These are phyloP conservation scores for Lignosus rhinocerotis DNA, from an alignment of 1,284 basidiomycete species.

Conservation along the genomic window DNA sequence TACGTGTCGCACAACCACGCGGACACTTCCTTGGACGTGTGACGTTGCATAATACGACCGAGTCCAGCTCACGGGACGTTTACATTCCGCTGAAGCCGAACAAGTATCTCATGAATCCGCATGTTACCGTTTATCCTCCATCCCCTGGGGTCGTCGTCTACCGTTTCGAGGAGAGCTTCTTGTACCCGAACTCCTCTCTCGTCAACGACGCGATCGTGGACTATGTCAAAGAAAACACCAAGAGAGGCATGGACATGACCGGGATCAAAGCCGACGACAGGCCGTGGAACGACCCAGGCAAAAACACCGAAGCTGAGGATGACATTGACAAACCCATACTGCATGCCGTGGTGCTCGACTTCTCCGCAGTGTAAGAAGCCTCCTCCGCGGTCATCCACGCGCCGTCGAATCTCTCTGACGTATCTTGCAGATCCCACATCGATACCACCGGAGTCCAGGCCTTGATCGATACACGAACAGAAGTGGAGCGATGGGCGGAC, in stretches of 20 bases:
- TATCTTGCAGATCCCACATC: slow-evolving; percentile 57
- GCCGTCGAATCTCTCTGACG: background rate
- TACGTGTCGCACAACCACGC: slow-evolving; percentile 89
- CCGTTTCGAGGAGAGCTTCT: slow-evolving; percentile 89
- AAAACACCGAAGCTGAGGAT: slow-evolving; percentile 41
- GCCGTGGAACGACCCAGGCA: slow-evolving; percentile 91
- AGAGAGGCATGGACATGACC: slow-evolving; percentile 74
- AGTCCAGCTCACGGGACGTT: slow-evolving; percentile 59
- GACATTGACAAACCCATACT: slow-evolving; percentile 67
- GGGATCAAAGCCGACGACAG: slow-evolving; percentile 68
- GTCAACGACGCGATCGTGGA: slow-evolving; percentile 80
- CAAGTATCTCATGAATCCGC: slow-evolving; percentile 63
- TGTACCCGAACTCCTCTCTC: slow-evolving; percentile 89
- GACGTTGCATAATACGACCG: slow-evolving; percentile 35
- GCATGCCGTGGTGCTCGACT: slow-evolving; percentile 88
- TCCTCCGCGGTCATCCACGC: background rate
- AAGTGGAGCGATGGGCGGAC: slow-evolving; percentile 86
- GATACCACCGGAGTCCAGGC: slow-evolving; percentile 90
- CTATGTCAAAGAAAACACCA: slow-evolving; percentile 76
- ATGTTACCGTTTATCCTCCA: slow-evolving; percentile 78
- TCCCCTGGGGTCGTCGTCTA: slow-evolving; percentile 88
- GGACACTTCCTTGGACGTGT: slow-evolving; percentile 87
- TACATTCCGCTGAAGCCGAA: slow-evolving; percentile 75
- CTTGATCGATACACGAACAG: slow-evolving; percentile 82
- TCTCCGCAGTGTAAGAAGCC: slow-evolving; percentile 72